Conservation (phyloP, 2,329 filamentous ascomycete genomes). For the Elsinoe batatas region DNA sequence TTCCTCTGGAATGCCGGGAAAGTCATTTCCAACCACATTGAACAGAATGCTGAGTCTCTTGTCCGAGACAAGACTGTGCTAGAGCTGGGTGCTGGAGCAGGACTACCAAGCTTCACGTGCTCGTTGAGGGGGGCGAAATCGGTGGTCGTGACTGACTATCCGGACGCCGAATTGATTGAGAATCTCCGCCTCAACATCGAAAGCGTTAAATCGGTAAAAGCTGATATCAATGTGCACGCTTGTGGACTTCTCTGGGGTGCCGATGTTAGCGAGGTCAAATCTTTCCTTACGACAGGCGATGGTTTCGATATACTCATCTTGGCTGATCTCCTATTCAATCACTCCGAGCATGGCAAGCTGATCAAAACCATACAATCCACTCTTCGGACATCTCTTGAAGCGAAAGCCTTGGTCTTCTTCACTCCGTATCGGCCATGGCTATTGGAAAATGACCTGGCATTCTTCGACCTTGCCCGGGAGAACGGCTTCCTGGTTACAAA, state of each 20-base stretch:
- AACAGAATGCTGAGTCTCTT: conserved; percentile 51
- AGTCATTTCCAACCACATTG: conserved; percentile 67
- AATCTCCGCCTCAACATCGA: conserved; percentile 71
- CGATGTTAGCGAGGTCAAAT: conserved; percentile 48
- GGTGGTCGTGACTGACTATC: conserved; percentile 79
- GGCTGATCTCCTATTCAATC: conserved; percentile 83
- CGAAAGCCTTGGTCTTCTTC: conserved; percentile 78
- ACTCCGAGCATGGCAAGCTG: conserved; percentile 74
- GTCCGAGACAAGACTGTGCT: conserved; percentile 63
- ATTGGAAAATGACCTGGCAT: conserved; percentile 70
- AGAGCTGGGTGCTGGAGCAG: conserved; percentile 82
- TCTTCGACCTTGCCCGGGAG: conserved; percentile 67
- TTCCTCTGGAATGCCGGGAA: conserved; percentile 85
- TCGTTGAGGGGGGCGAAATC: conserved; percentile 57
- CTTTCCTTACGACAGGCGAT: conserved; percentile 37
- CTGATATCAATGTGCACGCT: conserved; percentile 30
- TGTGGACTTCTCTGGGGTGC: conserved; percentile 77
- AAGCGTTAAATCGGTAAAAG: conserved; percentile 38
- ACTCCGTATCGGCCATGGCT: conserved; percentile 91
- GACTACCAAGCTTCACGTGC: conserved; percentile 63
- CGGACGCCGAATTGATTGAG: conserved; percentile 69
- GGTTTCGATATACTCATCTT: conserved; percentile 75
- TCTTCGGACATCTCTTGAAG: conserved; percentile 45
- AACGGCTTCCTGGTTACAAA: conserved; percentile 68
- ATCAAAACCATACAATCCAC: conserved; percentile 61